Conservation (phyloP, 768 basidiomycete genomes). For the Boletus rubroflammeus region DNA sequence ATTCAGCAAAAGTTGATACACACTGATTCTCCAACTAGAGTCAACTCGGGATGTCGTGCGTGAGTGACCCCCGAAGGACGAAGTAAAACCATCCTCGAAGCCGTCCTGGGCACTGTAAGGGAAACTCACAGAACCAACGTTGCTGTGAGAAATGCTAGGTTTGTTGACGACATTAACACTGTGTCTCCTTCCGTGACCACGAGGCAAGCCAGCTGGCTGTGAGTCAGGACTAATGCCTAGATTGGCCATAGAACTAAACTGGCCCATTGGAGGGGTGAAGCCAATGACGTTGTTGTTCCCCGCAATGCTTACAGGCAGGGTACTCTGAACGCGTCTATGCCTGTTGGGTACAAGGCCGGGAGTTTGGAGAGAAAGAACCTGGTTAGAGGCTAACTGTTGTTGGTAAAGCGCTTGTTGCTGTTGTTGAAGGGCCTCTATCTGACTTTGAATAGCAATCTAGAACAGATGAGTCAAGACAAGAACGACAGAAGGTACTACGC, state of each 20-base stretch:
- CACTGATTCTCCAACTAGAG: constrained; percentile 88
- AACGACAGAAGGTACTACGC: constrained; percentile 7
- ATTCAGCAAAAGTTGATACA: constrained; percentile 29
- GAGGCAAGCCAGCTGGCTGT: constrained; percentile 62
- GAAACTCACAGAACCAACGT: constrained; percentile 48
- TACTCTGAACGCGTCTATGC: constrained; percentile 87
- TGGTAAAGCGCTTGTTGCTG: constrained; percentile 90
- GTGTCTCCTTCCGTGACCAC: constrained; percentile 85
- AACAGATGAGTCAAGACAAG: constrained; percentile 8
- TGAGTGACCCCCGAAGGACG: constrained; percentile 65
- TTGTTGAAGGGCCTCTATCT: constrained; percentile 86
- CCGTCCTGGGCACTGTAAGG: constrained; percentile 54
- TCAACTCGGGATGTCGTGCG: constrained; percentile 73
- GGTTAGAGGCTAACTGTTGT: constrained; percentile 85
- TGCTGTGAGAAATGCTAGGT: constrained; percentile 41
- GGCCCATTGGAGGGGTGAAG: constrained; percentile 49
- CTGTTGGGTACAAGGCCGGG: constrained; percentile 68
- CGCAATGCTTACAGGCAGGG: constrained; percentile 57
- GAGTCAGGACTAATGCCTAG: constrained; percentile 60
- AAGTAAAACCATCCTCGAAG: constrained; percentile 79
- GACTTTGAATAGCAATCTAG: constrained; percentile 84
- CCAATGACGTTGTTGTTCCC: constrained; percentile 37
- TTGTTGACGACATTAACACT: constrained; percentile 92
- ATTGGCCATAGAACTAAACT: constrained; percentile 54
- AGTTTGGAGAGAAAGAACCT: constrained; percentile 76